A percentile compares a stretch with the other conserved stretches of the same genome.
Conservation (phyloP, 352 stramenopile genomes). For the Peronospora farinosa region DNA sequence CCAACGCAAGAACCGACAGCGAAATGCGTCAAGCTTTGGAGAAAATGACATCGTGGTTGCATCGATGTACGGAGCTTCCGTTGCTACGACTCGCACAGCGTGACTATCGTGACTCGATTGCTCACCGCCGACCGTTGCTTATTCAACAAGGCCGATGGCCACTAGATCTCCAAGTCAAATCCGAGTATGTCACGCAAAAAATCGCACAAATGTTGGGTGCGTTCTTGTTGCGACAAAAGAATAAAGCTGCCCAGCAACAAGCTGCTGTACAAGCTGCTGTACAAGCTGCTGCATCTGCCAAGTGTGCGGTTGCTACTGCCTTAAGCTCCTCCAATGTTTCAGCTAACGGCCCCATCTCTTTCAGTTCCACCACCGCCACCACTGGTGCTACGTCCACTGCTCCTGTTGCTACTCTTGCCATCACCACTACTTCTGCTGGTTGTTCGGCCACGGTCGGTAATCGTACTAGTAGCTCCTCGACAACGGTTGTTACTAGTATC, state of each 20-base stretch:
- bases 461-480: neutral
- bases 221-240: constrained; percentile 27
- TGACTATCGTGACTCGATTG: constrained; percentile 44
- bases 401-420: neutral
- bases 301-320: constrained; percentile 5
- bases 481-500: neutral
- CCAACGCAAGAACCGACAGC: constrained; percentile 37
- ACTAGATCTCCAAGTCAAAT: constrained; percentile 55
- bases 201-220: constrained; percentile 41
- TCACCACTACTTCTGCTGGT: neutral
- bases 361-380: neutral
- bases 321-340: neutral
- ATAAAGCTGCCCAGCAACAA: constrained; percentile 17
- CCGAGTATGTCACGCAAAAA: constrained; percentile 45
- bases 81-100: constrained; percentile 51
- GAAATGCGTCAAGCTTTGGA: constrained; percentile 54
- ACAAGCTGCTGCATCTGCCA: constrained; percentile 3
- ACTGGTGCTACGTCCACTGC: neutral
- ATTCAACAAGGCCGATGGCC: constrained; percentile 39
- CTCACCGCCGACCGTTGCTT: constrained; percentile 32
- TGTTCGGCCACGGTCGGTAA: neutral
- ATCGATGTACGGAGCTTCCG: constrained; percentile 39
- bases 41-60: constrained; percentile 50
- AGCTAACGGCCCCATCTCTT: neutral
- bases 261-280: constrained; percentile 10